phyloP scores from a whole-genome alignment of 2,329 filamentous ascomycete genomes.

The Botrytis deweyae region DNA sequence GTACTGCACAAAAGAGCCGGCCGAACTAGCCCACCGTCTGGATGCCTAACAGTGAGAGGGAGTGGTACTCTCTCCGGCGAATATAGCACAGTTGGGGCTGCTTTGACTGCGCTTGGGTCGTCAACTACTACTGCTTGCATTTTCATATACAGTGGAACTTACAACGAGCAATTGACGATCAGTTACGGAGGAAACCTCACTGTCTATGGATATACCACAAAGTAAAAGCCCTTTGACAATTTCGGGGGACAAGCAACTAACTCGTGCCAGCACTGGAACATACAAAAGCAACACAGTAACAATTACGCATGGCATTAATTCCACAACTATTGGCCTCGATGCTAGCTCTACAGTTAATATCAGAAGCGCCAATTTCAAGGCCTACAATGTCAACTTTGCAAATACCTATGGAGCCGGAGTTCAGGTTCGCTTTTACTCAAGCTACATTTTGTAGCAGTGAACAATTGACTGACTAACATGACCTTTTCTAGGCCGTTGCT shows the following conservation, averaged over 20 bases:
- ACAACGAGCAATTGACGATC: conserved; percentile 1
- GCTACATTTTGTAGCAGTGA: not conserved
- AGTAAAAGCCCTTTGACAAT: not conserved
- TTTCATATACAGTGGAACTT: conserved; percentile 11
- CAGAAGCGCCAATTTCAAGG: conserved; percentile 7
- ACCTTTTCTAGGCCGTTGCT: conserved; percentile 47
- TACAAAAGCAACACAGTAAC: conserved; percentile 9
- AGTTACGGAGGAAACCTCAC: conserved; percentile 3
- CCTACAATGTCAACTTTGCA: conserved; percentile 9
- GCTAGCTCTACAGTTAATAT: conserved; percentile 9
- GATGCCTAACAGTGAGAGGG: conserved; percentile 19
- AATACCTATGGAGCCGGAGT: conserved; percentile 15
- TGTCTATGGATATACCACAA: conserved; percentile 14
- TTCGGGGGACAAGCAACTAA: not conserved
- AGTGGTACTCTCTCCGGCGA: conserved; percentile 22
- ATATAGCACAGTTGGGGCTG: conserved; percentile 16
- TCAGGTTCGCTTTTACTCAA: not conserved
- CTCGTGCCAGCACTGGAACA: not conserved
- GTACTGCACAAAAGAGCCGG: conserved; percentile 4
- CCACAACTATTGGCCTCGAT: not conserved
- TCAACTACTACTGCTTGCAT: not conserved
- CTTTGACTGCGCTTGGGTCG: conserved; percentile 6
- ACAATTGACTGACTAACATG: not conserved
- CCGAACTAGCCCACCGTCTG: conserved; percentile 15
- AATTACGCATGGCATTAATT: conserved; percentile 7